These are phyloP conservation scores for Malassezia cuniculi DNA, from an alignment of 1,284 basidiomycete species.

Conservation along the genomic window DNA sequence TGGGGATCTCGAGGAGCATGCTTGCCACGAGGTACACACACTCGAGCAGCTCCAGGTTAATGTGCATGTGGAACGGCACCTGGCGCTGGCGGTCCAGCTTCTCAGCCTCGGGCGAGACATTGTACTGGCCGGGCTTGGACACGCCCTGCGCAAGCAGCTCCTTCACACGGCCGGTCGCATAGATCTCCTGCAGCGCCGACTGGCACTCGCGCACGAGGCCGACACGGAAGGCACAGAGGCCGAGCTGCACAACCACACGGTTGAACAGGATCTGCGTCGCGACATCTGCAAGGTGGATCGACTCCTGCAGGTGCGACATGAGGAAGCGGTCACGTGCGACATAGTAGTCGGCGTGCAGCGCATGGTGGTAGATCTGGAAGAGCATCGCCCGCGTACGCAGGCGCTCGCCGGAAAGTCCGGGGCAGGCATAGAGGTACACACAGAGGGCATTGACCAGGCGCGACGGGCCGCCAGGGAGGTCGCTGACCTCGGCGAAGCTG, in stretches of 20 bases:
- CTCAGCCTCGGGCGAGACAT: conserved; percentile 82
- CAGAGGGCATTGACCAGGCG: conserved; percentile 76
- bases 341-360: conserved; percentile 90
- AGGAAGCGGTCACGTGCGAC: conserved; percentile 93
- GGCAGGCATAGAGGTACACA: conserved; percentile 78
- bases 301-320: conserved; percentile 97
- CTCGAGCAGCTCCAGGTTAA: conserved; percentile 94
- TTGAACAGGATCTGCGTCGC: conserved; percentile 97
- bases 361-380: conserved; percentile 83
- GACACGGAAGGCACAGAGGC: conserved; percentile 86
- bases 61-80: conserved; percentile 98
- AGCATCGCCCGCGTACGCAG: conserved; percentile 92
- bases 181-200: conserved; percentile 83
- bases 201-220: conserved; percentile 92
- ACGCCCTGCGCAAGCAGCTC: conserved; percentile 94
- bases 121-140: conserved; percentile 72
- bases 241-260: conserved; percentile 90
- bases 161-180: conserved; percentile 83
- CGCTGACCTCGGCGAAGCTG: conserved; percentile 14
- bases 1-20: conserved; percentile 94
- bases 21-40: conserved; percentile 93
- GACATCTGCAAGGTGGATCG: conserved; percentile 86
- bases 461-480: conserved; percentile 48
- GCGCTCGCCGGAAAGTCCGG: conserved; percentile 59
- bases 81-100: conserved; percentile 88